Evolutionary conservation across 2,329 filamentous ascomycete genomes (phyloP).

Genomic region (Ascochyta fabae): DNA sequence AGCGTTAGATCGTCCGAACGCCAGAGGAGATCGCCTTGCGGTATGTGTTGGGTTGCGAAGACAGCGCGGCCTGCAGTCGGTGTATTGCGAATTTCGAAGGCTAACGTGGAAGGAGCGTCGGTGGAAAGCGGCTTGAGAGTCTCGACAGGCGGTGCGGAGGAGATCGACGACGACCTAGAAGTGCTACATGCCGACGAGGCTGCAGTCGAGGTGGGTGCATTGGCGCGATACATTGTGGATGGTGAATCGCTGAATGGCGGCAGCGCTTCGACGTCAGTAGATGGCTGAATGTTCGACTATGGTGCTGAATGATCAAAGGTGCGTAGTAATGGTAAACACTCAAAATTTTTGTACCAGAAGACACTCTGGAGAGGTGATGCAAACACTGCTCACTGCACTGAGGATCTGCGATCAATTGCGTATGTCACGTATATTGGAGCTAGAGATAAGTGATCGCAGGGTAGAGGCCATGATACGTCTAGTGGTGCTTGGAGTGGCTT

Average conservation of each 20-base stretch:
- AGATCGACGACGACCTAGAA: conserved; percentile 23
- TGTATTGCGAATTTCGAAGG: conserved; percentile 52
- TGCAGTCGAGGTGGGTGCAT: conserved; percentile 16
- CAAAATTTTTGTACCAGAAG: not conserved
- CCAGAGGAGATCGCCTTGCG: conserved; percentile 46
- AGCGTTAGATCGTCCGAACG: conserved; percentile 48
- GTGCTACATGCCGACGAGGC: conserved; percentile 21
- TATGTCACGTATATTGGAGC: conserved; percentile 42
- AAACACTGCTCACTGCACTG: not conserved
- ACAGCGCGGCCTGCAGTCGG: conserved; percentile 54
- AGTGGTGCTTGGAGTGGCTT: not conserved
- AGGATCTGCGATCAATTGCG: conserved; percentile 32
- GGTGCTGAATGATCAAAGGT: not conserved
- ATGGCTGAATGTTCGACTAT: not conserved
- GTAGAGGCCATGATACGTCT: conserved; percentile 32
- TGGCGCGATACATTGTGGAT: conserved; percentile 3
- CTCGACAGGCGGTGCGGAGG: conserved; percentile 15
- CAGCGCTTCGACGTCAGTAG: not conserved
- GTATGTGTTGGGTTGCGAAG: conserved; percentile 48
- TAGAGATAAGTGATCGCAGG: conserved; percentile 31
- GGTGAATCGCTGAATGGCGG: not conserved
- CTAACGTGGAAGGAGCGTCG: conserved; percentile 33
- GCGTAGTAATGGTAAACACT: not conserved
- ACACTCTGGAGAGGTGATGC: not conserved
- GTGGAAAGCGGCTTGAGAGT: conserved; percentile 20